These are phyloP conservation scores for Neofusicoccum umdonicola DNA, from an alignment of 2,329 filamentous ascomycete species.

Conservation along the genomic window DNA sequence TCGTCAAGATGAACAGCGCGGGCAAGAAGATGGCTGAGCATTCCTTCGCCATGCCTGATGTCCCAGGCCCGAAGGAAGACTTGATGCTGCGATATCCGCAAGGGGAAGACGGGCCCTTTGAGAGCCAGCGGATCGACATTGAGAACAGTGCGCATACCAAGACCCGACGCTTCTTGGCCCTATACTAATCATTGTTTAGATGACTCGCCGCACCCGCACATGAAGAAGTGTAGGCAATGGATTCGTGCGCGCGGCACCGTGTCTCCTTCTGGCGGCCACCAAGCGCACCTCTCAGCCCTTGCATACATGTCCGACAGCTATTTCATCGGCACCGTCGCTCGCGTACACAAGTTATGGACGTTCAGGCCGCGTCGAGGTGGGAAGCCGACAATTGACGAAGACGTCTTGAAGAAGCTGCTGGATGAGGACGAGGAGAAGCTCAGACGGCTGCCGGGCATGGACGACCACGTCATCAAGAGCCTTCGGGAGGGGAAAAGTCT, in stretches of 20 bases:
- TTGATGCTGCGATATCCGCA: slow-evolving; percentile 30
- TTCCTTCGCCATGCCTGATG: slow-evolving; percentile 53
- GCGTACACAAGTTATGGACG: slow-evolving; percentile 77
- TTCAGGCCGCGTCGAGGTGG: slow-evolving; percentile 54
- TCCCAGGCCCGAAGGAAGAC: slow-evolving; percentile 44
- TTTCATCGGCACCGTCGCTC: slow-evolving; percentile 85
- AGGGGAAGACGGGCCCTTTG: slow-evolving; percentile 52
- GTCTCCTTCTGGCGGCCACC: slow-evolving; percentile 67
- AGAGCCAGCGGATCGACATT: slow-evolving; percentile 57
- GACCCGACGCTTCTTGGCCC: background rate
- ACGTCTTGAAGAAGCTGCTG: slow-evolving; percentile 45
- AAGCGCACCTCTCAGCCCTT: slow-evolving; percentile 80
- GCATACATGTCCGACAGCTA: slow-evolving; percentile 92
- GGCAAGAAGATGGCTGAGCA: slow-evolving; percentile 62
- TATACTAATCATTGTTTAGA: slow-evolving; percentile 31
- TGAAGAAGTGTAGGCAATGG: slow-evolving; percentile 68
- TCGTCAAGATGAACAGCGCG: slow-evolving; percentile 66
- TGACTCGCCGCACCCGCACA: slow-evolving; percentile 54
- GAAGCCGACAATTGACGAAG: slow-evolving; percentile 41
- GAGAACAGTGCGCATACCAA: slow-evolving; percentile 47
- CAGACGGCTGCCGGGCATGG: slow-evolving; percentile 42
- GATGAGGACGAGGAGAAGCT: slow-evolving; percentile 45
- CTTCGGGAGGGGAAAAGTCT: slow-evolving; percentile 40
- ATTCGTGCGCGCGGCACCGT: slow-evolving; percentile 73
- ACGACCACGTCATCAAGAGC: slow-evolving; percentile 51